Base-by-base conservation (phyloP, 2,329 filamentous ascomycete genomes). In the Verticillium nonalfalfae region DNA sequence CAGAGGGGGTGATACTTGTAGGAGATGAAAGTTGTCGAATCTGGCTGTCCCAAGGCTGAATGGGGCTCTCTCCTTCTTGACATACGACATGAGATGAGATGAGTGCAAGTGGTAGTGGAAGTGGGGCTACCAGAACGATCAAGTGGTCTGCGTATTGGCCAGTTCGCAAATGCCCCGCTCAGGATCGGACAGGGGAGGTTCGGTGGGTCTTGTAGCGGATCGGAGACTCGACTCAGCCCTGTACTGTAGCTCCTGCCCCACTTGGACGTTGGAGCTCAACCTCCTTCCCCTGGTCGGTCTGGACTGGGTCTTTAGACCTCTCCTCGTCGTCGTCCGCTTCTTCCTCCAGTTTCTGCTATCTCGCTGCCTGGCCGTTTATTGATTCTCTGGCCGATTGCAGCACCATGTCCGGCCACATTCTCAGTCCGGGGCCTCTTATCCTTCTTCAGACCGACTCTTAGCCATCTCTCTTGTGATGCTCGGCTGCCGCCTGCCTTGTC, bases 111-210 rank as follows among this genome's bases (percentile, higher is more conserved):
- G 35, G 35, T 36, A 9, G 35, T 11, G 18, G 9, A 21, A 50
- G 11, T 4, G n/a, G n/a, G n/a, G n/a, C n/a, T n/a, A n/a, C n/a
- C n/a, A n/a, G n/a, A n/a, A n/a, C n/a, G n/a, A n/a, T n/a, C n/a
- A n/a, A n/a, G n/a, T n/a, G n/a, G n/a, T n/a, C n/a, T n/a, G n/a
- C 26, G 26, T 26, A 61, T 61, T 61, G 56, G 60, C 7, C 45
- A 4, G 56, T 15, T 61, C 60, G 60, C 56, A 36, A 55, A 58
- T 56, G 60, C 60, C 60, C 60, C 60, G 36, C 60, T 14, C 14
- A 15, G 26, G 26, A 26, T 26, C 26, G 26, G 26, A 26, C 26
- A 26, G 26, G 26, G n/a, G n/a, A n/a, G 26, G 26, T 26, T 26
- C 26, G 26, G 52, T 55, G 31, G 21, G 11, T 26, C 18, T 55